These are phyloP conservation scores for Pseudocercospora fuligena DNA, from an alignment of 2,329 filamentous ascomycete species.

Conservation along the genomic window DNA sequence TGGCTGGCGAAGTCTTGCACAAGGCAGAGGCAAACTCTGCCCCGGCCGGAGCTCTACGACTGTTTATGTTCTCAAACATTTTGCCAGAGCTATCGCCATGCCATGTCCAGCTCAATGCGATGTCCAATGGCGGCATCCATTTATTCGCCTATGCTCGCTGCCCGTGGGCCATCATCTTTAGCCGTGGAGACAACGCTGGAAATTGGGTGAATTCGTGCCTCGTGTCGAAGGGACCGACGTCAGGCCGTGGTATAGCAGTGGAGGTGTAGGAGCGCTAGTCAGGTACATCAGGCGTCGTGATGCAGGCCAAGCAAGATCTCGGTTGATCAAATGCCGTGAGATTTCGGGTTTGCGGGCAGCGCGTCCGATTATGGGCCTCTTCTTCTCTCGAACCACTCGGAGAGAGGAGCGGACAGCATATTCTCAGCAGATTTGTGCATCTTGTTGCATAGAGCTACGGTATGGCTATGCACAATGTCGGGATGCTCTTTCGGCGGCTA, in stretches of 20 bases:
- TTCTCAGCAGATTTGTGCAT: background rate
- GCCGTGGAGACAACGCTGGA: background rate
- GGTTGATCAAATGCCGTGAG: background rate
- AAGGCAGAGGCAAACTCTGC: slow-evolving; percentile 2
- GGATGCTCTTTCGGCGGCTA: background rate
- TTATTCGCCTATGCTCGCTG: slow-evolving; percentile 10
- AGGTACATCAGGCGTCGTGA: slow-evolving; percentile 8
- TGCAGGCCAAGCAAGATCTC: slow-evolving; percentile 9
- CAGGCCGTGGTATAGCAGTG: slow-evolving; percentile 8
- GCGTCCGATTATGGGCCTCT: background rate
- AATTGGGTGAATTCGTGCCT: background rate
- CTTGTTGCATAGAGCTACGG: background rate
- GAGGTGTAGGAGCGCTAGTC: slow-evolving; percentile 10
- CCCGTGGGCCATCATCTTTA: slow-evolving; percentile 1
- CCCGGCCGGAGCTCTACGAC: background rate
- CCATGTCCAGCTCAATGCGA: background rate
- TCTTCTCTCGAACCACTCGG: background rate
- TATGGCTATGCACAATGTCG: background rate
- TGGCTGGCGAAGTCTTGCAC: background rate
- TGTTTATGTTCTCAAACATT: slow-evolving; percentile 6
- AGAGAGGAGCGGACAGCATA: background rate
- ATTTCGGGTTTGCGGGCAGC: background rate
- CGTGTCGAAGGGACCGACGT: slow-evolving; percentile 14
- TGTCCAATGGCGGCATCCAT: background rate
- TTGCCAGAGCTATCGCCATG: background rate